Base-by-base conservation (phyloP, 192 early-diverging fungal genomes). In the Rhizophlyctis rosea region DNA sequence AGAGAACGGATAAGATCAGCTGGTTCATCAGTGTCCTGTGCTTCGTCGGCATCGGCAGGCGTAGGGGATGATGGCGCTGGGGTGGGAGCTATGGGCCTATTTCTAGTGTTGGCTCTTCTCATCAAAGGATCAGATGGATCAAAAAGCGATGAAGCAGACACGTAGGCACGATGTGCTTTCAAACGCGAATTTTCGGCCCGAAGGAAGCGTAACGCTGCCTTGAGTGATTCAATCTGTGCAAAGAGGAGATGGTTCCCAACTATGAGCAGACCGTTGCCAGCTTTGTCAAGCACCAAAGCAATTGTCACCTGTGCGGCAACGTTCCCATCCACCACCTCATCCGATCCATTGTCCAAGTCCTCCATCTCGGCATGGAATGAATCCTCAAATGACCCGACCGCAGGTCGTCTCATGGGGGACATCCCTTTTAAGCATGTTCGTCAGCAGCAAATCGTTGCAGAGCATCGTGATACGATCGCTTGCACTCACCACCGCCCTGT, bases 121-220 rank as follows among this genome's bases (percentile, higher is more conserved):
- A 78, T 78, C 3, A 79, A 57, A 4, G 77, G 74, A 50, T 79
- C 77, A 18, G 16, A n/a, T 9, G 61, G 53, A 23, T 64, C 61
- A 49, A 73, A 70, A 23, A 80, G 60, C 23, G 48, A 30, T 28
- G 48, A 58, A 2, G 78, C 53, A n/a, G 59, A 24, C 16, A 51
- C 58, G 1, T 82, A 57, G 0, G 83, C 68, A 23, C 80, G 80
- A 24, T 73, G 69, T 4, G 83, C 81, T 57, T 91, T 91, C 63
- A 96, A 62, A 7, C 87, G 84, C 25, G 88, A 80, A 71, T 94
- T 94, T 67, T 96, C 94, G 51, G 80, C 76, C 31, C 91, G 86
- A 61, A 94, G 51, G 64, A 82, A 93, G 14, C 84, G 74, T 34
- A 94, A 60, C 2, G 91, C 88, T 29, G 85, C 79, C 65, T 88